Conservation (phyloP, 2,329 filamentous ascomycete genomes). For the Sporothrix variecibatus region DNA sequence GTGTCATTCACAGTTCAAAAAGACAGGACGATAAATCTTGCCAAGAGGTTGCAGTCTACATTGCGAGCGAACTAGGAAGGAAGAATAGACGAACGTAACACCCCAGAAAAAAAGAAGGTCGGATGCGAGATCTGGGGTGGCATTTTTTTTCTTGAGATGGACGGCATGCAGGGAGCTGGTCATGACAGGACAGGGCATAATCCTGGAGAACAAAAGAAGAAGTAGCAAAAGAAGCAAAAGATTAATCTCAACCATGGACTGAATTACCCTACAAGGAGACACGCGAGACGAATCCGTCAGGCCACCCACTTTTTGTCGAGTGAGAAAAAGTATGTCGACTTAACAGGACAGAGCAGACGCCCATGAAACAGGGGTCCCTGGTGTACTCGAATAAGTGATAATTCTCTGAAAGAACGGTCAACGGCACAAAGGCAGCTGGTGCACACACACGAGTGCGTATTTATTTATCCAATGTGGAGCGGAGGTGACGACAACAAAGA, state of each 20-base stretch:
- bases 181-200: background rate
- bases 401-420: background rate
- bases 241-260: background rate
- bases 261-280: background rate
- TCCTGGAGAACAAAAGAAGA: background rate
- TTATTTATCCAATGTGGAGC: background rate
- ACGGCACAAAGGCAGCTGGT: background rate
- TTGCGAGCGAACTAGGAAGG: background rate
- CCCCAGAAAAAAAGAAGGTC: background rate
- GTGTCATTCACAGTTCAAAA: background rate
- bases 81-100: conserved; percentile 9
- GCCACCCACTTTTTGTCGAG: background rate
- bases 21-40: background rate
- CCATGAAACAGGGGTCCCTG: conserved; percentile 19
- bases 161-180: background rate
- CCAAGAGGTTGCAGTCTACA: background rate
- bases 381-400: background rate
- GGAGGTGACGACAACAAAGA: conserved; percentile 9
- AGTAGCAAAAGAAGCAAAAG: background rate
- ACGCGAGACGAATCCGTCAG: background rate
- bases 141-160: conserved; percentile 11
- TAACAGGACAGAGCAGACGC: background rate
- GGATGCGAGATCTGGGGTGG: background rate
- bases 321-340: background rate
- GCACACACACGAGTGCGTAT: no score